Conservation (phyloP, 2,329 filamentous ascomycete genomes). For the Tolypocladium tundrense region DNA sequence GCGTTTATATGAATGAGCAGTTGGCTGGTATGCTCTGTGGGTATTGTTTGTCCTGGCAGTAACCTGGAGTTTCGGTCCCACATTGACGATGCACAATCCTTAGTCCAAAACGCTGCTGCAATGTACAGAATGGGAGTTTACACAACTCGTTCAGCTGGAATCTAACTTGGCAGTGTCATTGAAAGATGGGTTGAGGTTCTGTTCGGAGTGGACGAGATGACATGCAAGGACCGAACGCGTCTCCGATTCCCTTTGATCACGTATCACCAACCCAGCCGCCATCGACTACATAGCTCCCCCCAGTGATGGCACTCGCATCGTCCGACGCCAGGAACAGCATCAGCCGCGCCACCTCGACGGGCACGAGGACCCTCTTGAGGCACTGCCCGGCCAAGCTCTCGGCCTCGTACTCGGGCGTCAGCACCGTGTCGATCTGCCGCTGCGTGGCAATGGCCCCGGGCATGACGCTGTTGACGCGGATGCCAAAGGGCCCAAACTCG, state of each 20-base stretch:
- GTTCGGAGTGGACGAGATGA: no score
- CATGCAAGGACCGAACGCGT: not conserved
- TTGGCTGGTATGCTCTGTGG: no score
- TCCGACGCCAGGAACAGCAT: constrained; percentile 35
- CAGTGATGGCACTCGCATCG: constrained; percentile 35
- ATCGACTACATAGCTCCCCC: constrained; percentile 25
- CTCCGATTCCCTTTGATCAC: not conserved
- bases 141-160: no score
- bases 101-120: no score
- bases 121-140: no score
- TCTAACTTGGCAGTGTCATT: no score
- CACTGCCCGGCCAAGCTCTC: constrained; percentile 29
- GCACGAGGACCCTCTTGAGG: constrained; percentile 28
- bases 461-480: constrained; percentile 39
- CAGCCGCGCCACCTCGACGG: constrained; percentile 33
- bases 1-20: no score
- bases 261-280: constrained; percentile 18
- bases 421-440: constrained; percentile 30
- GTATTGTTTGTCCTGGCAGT: no score
- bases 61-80: no score
- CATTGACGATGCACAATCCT: no score
- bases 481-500: constrained; percentile 37
- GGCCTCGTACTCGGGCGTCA: constrained; percentile 30
- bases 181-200: no score
- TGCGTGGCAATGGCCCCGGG: constrained; percentile 36